Evolutionary conservation across 371 early-diverging fungal species (phyloP).

Genomic region (Apophysomyces trapeziformis): DNA sequence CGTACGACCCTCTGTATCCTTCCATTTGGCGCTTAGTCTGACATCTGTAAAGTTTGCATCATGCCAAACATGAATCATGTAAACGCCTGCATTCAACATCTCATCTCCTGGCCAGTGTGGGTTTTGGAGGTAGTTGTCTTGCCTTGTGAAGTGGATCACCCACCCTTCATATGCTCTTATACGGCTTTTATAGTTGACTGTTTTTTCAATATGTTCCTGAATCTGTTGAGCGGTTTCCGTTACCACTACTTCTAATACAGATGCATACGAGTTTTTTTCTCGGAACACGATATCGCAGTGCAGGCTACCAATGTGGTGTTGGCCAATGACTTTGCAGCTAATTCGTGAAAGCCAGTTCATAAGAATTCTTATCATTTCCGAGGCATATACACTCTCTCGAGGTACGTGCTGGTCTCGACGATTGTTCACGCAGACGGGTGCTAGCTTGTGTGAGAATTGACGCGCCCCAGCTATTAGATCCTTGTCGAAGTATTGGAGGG

Average conservation of each 20-base stretch:
- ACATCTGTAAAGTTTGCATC: constrained; percentile 14
- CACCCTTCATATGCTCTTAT: constrained; percentile 18
- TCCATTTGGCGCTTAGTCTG: constrained; percentile 24
- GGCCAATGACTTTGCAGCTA: not conserved
- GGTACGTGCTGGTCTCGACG: not conserved
- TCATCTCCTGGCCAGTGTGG: constrained; percentile 21
- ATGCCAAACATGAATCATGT: constrained; percentile 27
- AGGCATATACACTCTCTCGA: constrained; percentile 16
- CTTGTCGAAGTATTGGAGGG: not conserved
- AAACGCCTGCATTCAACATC: constrained; percentile 14
- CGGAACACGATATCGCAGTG: constrained; percentile 2
- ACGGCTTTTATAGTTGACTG: constrained; percentile 10
- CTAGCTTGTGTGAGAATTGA: not conserved
- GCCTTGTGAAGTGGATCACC: constrained; percentile 27
- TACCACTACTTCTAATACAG: constrained; percentile 9
- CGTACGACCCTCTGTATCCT: constrained; percentile 11
- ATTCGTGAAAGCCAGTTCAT: constrained; percentile 12
- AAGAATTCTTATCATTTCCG: constrained; percentile 11
- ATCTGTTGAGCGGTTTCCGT: constrained; percentile 6
- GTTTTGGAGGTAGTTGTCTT: constrained; percentile 22
- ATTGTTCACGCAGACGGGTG: not conserved
- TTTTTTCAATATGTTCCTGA: constrained; percentile 14
- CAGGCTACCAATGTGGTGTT: not conserved
- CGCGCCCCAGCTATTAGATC: not conserved
- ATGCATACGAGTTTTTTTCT: not conserved